Conservation (phyloP, 768 basidiomycete genomes). For the Suillus tomentosus region DNA sequence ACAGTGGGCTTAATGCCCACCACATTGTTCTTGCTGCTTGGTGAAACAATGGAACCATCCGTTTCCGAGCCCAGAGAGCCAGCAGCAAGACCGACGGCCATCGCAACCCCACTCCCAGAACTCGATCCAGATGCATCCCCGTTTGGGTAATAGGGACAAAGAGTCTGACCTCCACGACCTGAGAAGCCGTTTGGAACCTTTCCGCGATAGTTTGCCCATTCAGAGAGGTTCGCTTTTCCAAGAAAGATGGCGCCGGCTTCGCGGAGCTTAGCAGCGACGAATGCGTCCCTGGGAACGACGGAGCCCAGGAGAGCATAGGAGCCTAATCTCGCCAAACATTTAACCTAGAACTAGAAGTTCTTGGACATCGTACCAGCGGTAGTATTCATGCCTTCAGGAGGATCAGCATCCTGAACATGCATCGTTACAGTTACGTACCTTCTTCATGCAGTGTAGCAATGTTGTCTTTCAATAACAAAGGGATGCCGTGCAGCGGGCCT, state of each 20-base stretch:
- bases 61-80: constrained; percentile 50
- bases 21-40: constrained; percentile 43
- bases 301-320: constrained; percentile 39
- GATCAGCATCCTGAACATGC: constrained; percentile 8
- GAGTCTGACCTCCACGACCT: constrained; percentile 47
- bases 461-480: constrained; percentile 56
- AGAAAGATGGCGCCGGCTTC: constrained; percentile 39
- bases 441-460: constrained; percentile 37
- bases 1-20: constrained; percentile 57
- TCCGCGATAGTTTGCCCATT: constrained; percentile 47
- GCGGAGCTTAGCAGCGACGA: constrained; percentile 31
- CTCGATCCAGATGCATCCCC: constrained; percentile 45
- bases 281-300: constrained; percentile 36
- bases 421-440: constrained; percentile 19
- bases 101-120: constrained; percentile 44
- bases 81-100: constrained; percentile 45
- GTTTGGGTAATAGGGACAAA: constrained; percentile 43
- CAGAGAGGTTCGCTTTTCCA: constrained; percentile 47
- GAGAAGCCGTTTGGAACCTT: constrained; percentile 45
- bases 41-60: constrained; percentile 50
- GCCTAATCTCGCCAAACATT: constrained; percentile 22
- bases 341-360: background rate
- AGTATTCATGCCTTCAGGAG: constrained; percentile 37
- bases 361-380: constrained; percentile 33
- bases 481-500: constrained; percentile 57